Base-by-base conservation (phyloP, 2,329 filamentous ascomycete genomes). In the Nothomitra cinnamomea region DNA sequence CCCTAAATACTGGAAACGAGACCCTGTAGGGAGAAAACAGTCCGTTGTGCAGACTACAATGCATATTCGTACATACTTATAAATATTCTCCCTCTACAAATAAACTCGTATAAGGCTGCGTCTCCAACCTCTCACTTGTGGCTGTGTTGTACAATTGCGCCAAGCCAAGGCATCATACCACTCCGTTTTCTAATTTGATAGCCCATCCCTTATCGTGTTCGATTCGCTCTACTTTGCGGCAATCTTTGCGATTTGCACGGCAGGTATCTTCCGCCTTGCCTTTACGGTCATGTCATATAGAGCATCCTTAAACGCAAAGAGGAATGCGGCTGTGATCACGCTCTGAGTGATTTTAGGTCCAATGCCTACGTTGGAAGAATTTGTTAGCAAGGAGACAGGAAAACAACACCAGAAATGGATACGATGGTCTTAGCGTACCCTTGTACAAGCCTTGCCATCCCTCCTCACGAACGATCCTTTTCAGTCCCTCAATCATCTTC, bases 281-380 rank as follows among this genome's bases (percentile, higher is more conserved):
- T 74, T 78, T 51, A 90, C 70, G 0, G 82, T 89, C 68, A 84
- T 80, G 62, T 87, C 85, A 66, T 96, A 98, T 4, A 98, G 76
- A 5, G 87, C 86, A 65, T 98, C 92, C 75, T 98, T 98, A 73
- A 98, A 95, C 1, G 89, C 92, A 66, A 98, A 98, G 55, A 98
- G 73, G 69, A 96, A 88, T 2, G 92, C 92, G 4, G 92, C 92
- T 3, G 92, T 98, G 57, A 98, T 77, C 47, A 96, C 92, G 65
- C 89, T 95, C 71, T 98, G 92, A 19, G 88, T 89, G 60, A 98
- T 83, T 76, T 98, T 98, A 60, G 92, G 88, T 21, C 83, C 88
- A 64, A 98, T 94, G 53, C 90, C 89, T 95, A 59, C 49, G 47
- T 45, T 32, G 52, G 21, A 51, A 35, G 41, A n/a, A 35, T 8